phyloP scores from a whole-genome alignment of 768 basidiomycete species.

The Lentinula sp. region DNA sequence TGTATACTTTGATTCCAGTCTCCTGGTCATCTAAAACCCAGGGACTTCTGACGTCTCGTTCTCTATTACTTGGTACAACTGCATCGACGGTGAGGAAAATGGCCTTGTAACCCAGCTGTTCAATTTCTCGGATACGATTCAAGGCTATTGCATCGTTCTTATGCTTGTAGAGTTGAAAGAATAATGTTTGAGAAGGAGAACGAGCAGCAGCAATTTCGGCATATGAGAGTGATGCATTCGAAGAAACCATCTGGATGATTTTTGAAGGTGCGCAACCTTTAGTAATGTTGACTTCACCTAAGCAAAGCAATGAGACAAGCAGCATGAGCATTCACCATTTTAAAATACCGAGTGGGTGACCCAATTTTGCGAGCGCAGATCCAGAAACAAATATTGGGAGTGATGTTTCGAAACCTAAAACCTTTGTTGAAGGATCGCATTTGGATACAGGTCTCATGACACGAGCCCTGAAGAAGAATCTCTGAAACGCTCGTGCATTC shows the following conservation, averaged over 20 bases:
- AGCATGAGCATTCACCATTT: neutral
- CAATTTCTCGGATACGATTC: constrained; percentile 67
- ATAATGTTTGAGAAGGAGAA: constrained; percentile 53
- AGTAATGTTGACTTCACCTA: constrained; percentile 80
- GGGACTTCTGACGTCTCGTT: constrained; percentile 61
- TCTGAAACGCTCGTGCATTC: constrained; percentile 69
- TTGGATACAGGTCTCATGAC: constrained; percentile 63
- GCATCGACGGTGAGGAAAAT: constrained; percentile 93
- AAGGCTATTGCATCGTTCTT: constrained; percentile 60
- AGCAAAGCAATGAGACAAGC: neutral
- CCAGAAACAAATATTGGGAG: constrained; percentile 83
- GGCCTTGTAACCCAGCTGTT: constrained; percentile 73
- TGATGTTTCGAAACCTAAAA: constrained; percentile 63
- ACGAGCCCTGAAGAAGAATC: constrained; percentile 84
- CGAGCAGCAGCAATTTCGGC: constrained; percentile 57
- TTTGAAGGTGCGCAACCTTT: constrained; percentile 58
- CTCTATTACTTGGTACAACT: constrained; percentile 75
- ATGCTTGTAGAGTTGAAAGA: constrained; percentile 88
- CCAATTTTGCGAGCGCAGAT: constrained; percentile 76
- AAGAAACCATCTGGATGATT: constrained; percentile 84
- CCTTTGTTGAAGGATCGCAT: constrained; percentile 65
- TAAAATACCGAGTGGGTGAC: constrained; percentile 54
- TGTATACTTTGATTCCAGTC: constrained; percentile 21
- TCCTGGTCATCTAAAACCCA: constrained; percentile 57
- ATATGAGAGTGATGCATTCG: constrained; percentile 68